A percentile compares a stretch with the other conserved stretches of the same genome.
Conservation (phyloP, 2,329 filamentous ascomycete genomes). For the Periglandula ipomoeae region DNA sequence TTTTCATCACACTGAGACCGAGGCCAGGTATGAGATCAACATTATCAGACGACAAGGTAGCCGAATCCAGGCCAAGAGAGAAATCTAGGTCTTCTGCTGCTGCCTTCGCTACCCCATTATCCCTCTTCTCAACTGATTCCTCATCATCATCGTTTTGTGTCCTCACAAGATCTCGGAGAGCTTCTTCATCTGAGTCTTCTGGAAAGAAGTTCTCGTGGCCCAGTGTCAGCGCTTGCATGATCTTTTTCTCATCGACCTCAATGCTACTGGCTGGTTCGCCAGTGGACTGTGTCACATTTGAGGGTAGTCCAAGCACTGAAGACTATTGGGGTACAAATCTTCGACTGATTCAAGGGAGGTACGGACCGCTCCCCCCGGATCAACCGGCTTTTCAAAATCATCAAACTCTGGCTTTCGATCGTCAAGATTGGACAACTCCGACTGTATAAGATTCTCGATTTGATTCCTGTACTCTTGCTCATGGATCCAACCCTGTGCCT, state of each 20-base stretch:
- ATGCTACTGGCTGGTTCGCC: constrained; percentile 37
- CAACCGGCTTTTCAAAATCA: constrained; percentile 48
- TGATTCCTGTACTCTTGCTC: constrained; percentile 72
- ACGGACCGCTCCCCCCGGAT: constrained; percentile 52
- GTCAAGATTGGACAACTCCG: constrained; percentile 47
- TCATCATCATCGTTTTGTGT: not conserved
- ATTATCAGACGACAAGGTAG: not conserved
- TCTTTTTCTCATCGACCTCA: constrained; percentile 56
- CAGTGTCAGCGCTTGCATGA: constrained; percentile 36
- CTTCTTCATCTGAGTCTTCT: constrained; percentile 47
- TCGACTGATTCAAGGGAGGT: constrained; percentile 77
- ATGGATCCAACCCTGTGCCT: constrained; percentile 81
- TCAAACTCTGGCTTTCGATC: constrained; percentile 46
- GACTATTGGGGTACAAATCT: constrained; percentile 68
- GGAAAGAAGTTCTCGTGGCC: constrained; percentile 40
- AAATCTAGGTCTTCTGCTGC: not conserved
- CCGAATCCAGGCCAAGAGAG: not conserved
- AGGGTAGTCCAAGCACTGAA: constrained; percentile 40
- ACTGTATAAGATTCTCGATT: constrained; percentile 50
- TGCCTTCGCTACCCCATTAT: not conserved
- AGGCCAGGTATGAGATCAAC: constrained; percentile 23
- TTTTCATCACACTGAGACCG: constrained; percentile 31
- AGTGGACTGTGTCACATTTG: constrained; percentile 29
- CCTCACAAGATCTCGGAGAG: constrained; percentile 20
- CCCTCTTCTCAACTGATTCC: not conserved